Conservation (phyloP, 257 asterid genomes). For the Apocynum venetum region DNA sequence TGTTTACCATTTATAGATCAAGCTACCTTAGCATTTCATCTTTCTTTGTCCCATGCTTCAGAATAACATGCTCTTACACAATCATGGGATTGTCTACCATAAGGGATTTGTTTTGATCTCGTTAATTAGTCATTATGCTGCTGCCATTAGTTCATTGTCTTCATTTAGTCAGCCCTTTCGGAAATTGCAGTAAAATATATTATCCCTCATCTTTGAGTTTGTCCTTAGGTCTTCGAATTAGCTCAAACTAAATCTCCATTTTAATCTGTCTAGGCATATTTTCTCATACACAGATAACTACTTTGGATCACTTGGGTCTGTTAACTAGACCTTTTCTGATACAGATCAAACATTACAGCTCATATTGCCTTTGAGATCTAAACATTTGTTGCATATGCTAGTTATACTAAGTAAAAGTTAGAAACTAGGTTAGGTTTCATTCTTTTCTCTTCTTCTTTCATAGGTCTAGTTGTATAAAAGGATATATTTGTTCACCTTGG, state of each 20-base stretch:
- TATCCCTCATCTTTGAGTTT: not conserved
- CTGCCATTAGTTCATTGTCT: not conserved
- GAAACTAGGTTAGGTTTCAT: not conserved
- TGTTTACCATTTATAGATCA: not conserved
- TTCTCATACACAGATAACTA: too few species aligned
- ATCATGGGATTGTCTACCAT: not conserved
- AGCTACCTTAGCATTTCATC: not conserved
- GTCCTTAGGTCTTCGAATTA: not conserved
- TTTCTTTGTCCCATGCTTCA: not conserved
- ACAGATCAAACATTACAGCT: not conserved
- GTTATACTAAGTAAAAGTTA: not conserved
- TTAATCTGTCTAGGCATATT: not conserved
- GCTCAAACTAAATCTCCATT: not conserved
- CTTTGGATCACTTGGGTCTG: not conserved
- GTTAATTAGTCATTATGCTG: not conserved
- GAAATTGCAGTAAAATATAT: not conserved
- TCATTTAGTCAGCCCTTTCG: not conserved
- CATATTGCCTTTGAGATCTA: not conserved
- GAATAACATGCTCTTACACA: not conserved
- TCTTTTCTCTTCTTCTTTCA: not conserved
- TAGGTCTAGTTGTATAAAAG: not conserved
- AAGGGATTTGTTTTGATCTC: not conserved
- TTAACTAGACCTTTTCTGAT: not conserved
- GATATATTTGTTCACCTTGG: not conserved
- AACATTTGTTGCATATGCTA: not conserved